A percentile compares a stretch with the other conserved stretches of the same genome.
phyloP scores from a whole-genome alignment of 2,329 filamentous ascomycete species.

The Aureobasidium zeae region DNA sequence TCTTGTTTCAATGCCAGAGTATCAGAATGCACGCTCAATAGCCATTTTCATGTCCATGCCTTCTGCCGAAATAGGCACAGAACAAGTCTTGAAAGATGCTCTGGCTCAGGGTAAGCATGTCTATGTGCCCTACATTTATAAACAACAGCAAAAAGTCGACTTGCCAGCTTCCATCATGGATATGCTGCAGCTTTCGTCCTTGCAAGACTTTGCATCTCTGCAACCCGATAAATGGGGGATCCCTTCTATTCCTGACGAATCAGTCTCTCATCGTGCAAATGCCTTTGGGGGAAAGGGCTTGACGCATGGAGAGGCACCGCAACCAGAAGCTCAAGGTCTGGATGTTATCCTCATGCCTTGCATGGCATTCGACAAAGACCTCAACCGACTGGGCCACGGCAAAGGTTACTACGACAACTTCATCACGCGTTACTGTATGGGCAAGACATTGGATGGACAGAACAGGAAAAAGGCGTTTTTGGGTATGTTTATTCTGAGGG shows the following conservation, averaged over 20 bases:
- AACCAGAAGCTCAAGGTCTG: conserved; percentile 39
- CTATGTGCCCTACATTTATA: conserved; percentile 81
- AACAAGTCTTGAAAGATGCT: conserved; percentile 71
- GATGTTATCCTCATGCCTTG: conserved; percentile 89
- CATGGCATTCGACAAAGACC: conserved; percentile 72
- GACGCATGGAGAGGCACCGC: conserved; percentile 22
- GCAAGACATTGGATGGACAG: conserved; percentile 22
- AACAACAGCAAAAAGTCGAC: conserved; percentile 23
- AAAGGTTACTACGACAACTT: conserved; percentile 98
- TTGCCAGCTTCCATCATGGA: conserved; percentile 68
- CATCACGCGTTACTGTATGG: conserved; percentile 57
- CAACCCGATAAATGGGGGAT: conserved; percentile 85
- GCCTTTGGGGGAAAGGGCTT: conserved; percentile 58
- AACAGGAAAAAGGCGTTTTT: conserved; percentile 46
- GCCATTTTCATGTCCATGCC: conserved; percentile 95
- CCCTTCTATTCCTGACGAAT: conserved; percentile 64
- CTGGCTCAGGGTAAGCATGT: conserved; percentile 70
- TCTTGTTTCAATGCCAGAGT: conserved; percentile 61
- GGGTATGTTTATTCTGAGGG: conserved; percentile 41
- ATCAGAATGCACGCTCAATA: conserved; percentile 62
- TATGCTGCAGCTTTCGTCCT: conserved; percentile 70
- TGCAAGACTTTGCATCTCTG: conserved; percentile 70
- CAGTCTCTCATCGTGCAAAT: conserved; percentile 58
- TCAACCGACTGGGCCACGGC: conserved; percentile 80
- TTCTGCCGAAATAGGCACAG: conserved; percentile 73